These are phyloP conservation scores for Lactarius sanguifluus DNA, from an alignment of 768 basidiomycete genomes.

Conservation along the genomic window DNA sequence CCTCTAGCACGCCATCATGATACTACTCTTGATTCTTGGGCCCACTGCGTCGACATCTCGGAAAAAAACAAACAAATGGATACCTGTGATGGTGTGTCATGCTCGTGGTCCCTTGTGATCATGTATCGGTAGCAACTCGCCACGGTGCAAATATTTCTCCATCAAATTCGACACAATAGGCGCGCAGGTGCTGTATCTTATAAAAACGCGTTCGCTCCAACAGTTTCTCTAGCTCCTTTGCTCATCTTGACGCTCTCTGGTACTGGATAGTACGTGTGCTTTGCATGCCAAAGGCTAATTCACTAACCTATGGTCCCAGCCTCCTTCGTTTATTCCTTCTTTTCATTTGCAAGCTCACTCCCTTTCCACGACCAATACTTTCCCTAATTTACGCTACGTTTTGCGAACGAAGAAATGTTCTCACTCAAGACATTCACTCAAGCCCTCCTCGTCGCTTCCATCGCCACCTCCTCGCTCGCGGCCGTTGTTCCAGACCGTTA, in stretches of 20 bases:
- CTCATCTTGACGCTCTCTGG: conserved; percentile 1
- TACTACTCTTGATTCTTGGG: not conserved
- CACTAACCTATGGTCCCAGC: not conserved
- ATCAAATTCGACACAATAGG: not conserved
- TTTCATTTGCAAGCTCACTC: not conserved
- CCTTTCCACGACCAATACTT: not conserved
- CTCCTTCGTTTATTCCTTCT: not conserved
- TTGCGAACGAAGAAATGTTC: conserved; percentile 4
- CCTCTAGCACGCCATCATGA: not conserved
- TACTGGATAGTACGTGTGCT: conserved; percentile 17
- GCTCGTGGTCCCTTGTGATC: not conserved
- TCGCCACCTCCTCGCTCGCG: not conserved
- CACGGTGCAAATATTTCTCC: not conserved
- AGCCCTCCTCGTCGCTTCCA: conserved; percentile 1
- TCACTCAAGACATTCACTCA: not conserved
- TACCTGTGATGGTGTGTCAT: not conserved
- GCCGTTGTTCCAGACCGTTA: not conserved
- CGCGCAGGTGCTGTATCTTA: not conserved
- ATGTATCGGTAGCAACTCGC: not conserved
- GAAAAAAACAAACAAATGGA: not conserved
- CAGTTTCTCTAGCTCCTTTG: not conserved
- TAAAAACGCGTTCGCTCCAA: not conserved
- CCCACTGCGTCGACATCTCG: not conserved
- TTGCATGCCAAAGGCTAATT: not conserved
- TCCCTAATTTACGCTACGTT: not conserved